Evolutionary conservation across 495 filamentous ascomycete species (phyloP).

Genomic region (Wilcoxina mikolae): DNA sequence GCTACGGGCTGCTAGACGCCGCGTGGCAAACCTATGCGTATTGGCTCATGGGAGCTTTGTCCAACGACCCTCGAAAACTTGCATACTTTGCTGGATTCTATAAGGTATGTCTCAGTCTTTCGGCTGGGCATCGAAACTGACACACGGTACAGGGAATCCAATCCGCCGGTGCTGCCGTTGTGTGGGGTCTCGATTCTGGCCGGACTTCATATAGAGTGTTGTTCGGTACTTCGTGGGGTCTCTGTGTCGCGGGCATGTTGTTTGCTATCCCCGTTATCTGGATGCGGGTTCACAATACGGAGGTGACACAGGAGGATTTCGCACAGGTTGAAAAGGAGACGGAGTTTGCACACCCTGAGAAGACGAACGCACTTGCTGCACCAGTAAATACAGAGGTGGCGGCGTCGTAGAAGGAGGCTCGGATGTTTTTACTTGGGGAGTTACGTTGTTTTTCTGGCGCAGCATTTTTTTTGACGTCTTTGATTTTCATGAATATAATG

Average conservation of each 20-base stretch:
- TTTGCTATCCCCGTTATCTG: constrained; percentile 25
- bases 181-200: constrained; percentile 60
- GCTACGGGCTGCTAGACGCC: constrained; percentile 84
- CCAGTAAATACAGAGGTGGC: no score
- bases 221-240: constrained; percentile 26
- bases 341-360: no score
- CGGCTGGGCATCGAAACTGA: not conserved
- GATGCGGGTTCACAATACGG: constrained; percentile 24
- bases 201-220: constrained; percentile 43
- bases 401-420: no score
- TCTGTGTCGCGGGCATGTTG: constrained; percentile 24
- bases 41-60: constrained; percentile 68
- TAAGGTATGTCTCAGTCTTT: constrained; percentile 35
- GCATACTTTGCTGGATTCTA: constrained; percentile 93
- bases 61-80: constrained; percentile 78
- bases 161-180: constrained; percentile 78
- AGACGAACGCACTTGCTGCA: no score
- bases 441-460: no score
- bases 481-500: no score
- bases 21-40: constrained; percentile 13
- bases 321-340: not conserved
- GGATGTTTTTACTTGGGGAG: no score
- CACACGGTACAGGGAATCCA: constrained; percentile 49
- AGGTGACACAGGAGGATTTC: constrained; percentile 24
- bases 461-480: no score